These are phyloP conservation scores for Penicillium pancosmium DNA, from an alignment of 495 filamentous ascomycete genomes.

Conservation along the genomic window DNA sequence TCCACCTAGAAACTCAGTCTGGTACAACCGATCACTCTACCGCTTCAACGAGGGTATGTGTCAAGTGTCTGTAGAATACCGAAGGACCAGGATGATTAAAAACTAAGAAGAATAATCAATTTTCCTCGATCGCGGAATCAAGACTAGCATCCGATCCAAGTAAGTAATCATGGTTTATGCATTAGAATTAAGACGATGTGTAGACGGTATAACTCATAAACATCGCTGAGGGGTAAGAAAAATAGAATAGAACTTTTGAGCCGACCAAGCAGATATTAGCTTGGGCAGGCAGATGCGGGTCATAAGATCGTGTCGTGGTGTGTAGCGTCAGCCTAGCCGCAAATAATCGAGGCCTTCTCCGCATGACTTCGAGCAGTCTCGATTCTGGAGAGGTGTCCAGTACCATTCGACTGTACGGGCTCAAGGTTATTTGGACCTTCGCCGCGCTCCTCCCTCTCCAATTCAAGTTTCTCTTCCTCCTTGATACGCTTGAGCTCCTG, in stretches of 20 bases:
- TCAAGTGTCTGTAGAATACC: too few relatives aligned
- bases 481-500: conserved; percentile 43
- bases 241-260: conserved; percentile 14
- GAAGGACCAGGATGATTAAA: too few relatives aligned
- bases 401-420: conserved; percentile 17
- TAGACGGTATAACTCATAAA: conserved; percentile 4
- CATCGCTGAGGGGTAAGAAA: conserved; percentile 3
- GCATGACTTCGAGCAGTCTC: conserved; percentile 29
- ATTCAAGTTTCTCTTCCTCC: conserved; percentile 25
- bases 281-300: conserved; percentile 1
- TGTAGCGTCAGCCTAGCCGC: background rate
- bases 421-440: conserved; percentile 13
- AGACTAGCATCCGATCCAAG: background rate
- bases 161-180: background rate
- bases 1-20: too few relatives aligned
- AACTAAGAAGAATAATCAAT: too few relatives aligned
- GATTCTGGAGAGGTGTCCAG: conserved; percentile 20
- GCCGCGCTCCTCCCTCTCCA: conserved; percentile 23
- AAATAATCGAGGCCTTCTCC: conserved; percentile 31
- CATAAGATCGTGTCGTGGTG: background rate
- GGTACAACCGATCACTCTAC: too few relatives aligned
- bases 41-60: too few relatives aligned
- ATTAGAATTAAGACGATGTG: conserved; percentile 12
- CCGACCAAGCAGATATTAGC: background rate
- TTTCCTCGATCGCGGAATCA: too few relatives aligned